Evolutionary conservation across 768 basidiomycete genomes (phyloP), one percentile per base, ranked within the genome.

Genomic region (Tubosaeta sp.): DNA sequence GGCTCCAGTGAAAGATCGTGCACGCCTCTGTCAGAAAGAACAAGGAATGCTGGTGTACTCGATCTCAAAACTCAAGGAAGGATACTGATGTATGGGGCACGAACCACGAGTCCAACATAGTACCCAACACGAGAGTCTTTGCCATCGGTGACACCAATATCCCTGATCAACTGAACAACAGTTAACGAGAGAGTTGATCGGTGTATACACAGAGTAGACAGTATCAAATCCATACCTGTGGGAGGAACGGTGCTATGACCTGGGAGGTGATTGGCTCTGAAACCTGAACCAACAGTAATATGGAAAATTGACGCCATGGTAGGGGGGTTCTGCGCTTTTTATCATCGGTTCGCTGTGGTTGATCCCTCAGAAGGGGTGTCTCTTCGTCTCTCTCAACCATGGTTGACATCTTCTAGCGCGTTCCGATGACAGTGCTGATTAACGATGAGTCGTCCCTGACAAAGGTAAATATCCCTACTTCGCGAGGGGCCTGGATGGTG

Each of bases 201-300:
- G 29, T 4, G n/a, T 14, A 22, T 29, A 6, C 12, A 5, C 37
- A 6, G 27, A 31, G 32, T n/a, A 5, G 43, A 27, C 9, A 31
- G 8, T 6, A 7, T 50, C 11, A 14, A 60, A 43, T 4, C 45
- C 76, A 32, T 55, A 84, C 85, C 73, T 69, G 66, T 6, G 85
- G 85, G 38, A 83, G 77, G 62, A 88, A 89, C 0, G 88, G 88
- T 43, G 80, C 81, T 53, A 89, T 88, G 49, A 89, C 84, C 54
- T 85, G 78, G 9, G 79, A 79, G 5, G 87, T 85, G 52, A 91
- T 64, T 5, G 88, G 87, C 65, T 91, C 88, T 49, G 86, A 79
- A 34, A 89, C 73, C 65, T 88, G 86, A 38, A 89, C 72, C 55
- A 88, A 72, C 53, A 91, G 65, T 3, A 89, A 72, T 48, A 91